Percentiles rank a stretch among this genome's conserved stretches.
phyloP scores from a whole-genome alignment of 1,284 basidiomycete species.

The Pseudozyma flocculosa region DNA sequence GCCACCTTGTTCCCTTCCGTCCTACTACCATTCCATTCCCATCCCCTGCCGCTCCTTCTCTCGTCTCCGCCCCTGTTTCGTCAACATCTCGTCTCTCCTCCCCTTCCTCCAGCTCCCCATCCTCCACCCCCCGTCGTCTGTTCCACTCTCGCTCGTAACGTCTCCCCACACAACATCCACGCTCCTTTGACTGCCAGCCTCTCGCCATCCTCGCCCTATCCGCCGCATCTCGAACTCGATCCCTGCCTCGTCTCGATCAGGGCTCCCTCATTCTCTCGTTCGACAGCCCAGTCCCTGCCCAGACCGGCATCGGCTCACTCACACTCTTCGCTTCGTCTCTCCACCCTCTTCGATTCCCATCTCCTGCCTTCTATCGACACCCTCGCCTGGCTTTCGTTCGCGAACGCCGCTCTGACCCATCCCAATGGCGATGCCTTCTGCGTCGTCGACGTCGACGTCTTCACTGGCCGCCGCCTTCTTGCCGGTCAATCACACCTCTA shows the following conservation, averaged over 20 bases:
- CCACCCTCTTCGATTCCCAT: neutral
- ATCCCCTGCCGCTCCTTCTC: conserved; percentile 7
- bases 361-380: too few relatives aligned
- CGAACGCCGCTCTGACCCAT: too few relatives aligned
- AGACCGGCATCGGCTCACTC: neutral
- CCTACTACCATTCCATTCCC: conserved; percentile 5
- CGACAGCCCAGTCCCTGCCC: too few relatives aligned
- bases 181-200: neutral
- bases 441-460: neutral
- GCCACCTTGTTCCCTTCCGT: conserved; percentile 4
- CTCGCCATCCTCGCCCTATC: too few relatives aligned
- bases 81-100: conserved; percentile 2
- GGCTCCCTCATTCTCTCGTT: too few relatives aligned
- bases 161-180: neutral
- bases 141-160: neutral
- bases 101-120: conserved; percentile 5
- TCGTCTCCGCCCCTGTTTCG: conserved; percentile 3
- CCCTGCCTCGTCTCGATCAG: too few relatives aligned
- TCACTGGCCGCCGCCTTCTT: conserved; percentile 1
- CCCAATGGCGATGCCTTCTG: too few relatives aligned
- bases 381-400: too few relatives aligned
- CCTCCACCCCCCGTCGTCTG: conserved; percentile 1
- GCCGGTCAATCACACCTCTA: neutral
- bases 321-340: neutral
- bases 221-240: too few relatives aligned